Base-by-base conservation (phyloP, 1,284 basidiomycete species). In the Rhodotorula sp. region DNA sequence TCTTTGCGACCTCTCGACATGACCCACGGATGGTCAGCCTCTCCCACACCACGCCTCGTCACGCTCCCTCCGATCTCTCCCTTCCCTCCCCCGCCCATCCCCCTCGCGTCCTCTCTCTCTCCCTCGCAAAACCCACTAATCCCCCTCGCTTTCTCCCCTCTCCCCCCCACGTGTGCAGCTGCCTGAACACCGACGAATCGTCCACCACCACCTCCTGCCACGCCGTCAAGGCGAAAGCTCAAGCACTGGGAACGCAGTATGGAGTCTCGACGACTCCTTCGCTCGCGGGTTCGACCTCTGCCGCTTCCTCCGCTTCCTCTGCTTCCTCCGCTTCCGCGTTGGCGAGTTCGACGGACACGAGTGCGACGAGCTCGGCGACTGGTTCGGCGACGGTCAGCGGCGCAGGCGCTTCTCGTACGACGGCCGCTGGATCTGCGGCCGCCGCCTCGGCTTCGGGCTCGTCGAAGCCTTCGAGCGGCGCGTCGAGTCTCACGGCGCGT, bases 161-260 rank as follows among this genome's bases (percentile, higher is more conserved):
- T 18, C 7, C 16, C 15, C 44, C n/a, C 24, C 0, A 2, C 10
- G 10, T 30, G 10, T 7, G 18, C 52, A 72, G 71, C 68, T 70
- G 68, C 53, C 40, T 65, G 55, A 72, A 69, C 68, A 68, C 65
- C n/a, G 53, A 70, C 61, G 71, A 73, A 48, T n/a, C 48, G 18
- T 53, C 54, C n/a, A 11, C 53, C 22, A 56, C 58, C 4, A 31
- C 28, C 10, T 54, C 65, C 26, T 73, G 68, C 63, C 48, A 58
- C 46, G 24, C 57, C 30, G 69, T 62, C 59, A 55, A 59, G 24
- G 40, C 64, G 8, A 57, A 51, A 44, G 69, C 69, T 2, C 44
- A 65, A 28, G 64, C 67, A 20, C 55, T 68, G 51, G 72, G 69
- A 22, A 44, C 40, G 13, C 50, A 63, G 18, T 47, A 57, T 31